phyloP scores from a whole-genome alignment of 1,139 yeast species.

The Scheffersomyces stambukii region DNA sequence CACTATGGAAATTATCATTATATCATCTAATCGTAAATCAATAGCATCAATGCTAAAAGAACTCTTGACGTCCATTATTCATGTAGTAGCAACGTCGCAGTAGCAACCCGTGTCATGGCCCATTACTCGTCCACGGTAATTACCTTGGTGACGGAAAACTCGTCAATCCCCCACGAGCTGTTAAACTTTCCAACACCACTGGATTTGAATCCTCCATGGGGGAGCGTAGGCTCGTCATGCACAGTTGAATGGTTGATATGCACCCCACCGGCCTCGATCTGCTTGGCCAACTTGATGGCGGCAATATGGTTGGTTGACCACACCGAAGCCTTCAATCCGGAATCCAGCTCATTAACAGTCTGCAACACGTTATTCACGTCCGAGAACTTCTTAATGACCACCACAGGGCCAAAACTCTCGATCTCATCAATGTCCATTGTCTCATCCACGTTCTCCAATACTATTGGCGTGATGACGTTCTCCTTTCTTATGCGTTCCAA shows the following conservation, averaged over 20 bases:
- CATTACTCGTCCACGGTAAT: slow-evolving; percentile 20
- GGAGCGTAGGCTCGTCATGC: slow-evolving; percentile 46
- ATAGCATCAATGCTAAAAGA: no score
- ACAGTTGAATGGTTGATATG: slow-evolving; percentile 49
- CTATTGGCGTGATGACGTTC: slow-evolving; percentile 22
- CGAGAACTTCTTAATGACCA: slow-evolving; percentile 29
- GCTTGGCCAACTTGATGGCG: slow-evolving; percentile 35
- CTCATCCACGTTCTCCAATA: slow-evolving; percentile 31
- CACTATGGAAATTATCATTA: background rate
- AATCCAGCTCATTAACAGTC: slow-evolving; percentile 24
- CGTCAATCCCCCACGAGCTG: slow-evolving; percentile 47
- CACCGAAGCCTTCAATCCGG: slow-evolving; percentile 53
- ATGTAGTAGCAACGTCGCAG: no score
- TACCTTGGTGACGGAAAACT: slow-evolving; percentile 22
- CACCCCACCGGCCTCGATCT: slow-evolving; percentile 44
- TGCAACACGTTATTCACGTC: slow-evolving; percentile 27
- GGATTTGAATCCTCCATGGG: slow-evolving; percentile 53
- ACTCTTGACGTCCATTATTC: no score
- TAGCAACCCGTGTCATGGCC: no score
- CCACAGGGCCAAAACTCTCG: slow-evolving; percentile 51
- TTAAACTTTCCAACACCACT: slow-evolving; percentile 54
- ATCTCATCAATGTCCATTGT: slow-evolving; percentile 27
- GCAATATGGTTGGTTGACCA: slow-evolving; percentile 45
- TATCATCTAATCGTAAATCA: no score
- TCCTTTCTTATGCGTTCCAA: slow-evolving; percentile 6